phyloP scores from a whole-genome alignment of 345 rosid species.

The Pistacia atlantica region DNA sequence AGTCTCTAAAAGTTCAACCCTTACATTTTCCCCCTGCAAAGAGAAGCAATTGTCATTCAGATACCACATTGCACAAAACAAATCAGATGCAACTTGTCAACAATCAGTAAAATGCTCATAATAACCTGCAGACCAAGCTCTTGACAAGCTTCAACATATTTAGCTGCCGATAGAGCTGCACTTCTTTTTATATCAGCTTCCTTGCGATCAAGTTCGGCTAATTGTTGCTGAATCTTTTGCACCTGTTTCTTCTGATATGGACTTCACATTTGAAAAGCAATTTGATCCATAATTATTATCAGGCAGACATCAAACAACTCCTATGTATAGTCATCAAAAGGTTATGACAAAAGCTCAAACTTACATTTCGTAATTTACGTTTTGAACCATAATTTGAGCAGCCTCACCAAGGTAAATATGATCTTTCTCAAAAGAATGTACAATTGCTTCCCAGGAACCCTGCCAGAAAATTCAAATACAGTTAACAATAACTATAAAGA shows the following conservation, averaged over 20 bases:
- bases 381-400: slow-evolving; percentile 86
- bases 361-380: slow-evolving; percentile 96
- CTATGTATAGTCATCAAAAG: slow-evolving; percentile 3
- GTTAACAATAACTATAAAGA: slow-evolving; percentile 2
- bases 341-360: slow-evolving; percentile 25
- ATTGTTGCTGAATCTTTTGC: slow-evolving; percentile 90
- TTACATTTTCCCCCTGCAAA: slow-evolving; percentile 84
- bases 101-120: slow-evolving; percentile 11
- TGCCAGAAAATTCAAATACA: slow-evolving; percentile 22
- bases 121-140: slow-evolving; percentile 95
- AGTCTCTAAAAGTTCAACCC: slow-evolving; percentile 87
- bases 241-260: slow-evolving; percentile 95
- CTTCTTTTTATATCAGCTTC: slow-evolving; percentile 90
- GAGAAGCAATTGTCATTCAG: slow-evolving; percentile 6
- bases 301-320: neutral
- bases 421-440: slow-evolving; percentile 82
- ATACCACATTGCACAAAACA: slow-evolving; percentile 14
- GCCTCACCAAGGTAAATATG: slow-evolving; percentile 92
- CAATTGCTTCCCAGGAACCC: slow-evolving; percentile 94
- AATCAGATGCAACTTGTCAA: slow-evolving; percentile 18
- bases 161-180: slow-evolving; percentile 77
- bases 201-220: slow-evolving; percentile 89
- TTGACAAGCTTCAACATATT: slow-evolving; percentile 88
- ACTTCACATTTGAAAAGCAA: slow-evolving; percentile 40
- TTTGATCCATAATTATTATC: slow-evolving; percentile 12